These are phyloP conservation scores for Cnidoscolus chayamansa DNA, from an alignment of 441 rosid species.

Conservation along the genomic window DNA sequence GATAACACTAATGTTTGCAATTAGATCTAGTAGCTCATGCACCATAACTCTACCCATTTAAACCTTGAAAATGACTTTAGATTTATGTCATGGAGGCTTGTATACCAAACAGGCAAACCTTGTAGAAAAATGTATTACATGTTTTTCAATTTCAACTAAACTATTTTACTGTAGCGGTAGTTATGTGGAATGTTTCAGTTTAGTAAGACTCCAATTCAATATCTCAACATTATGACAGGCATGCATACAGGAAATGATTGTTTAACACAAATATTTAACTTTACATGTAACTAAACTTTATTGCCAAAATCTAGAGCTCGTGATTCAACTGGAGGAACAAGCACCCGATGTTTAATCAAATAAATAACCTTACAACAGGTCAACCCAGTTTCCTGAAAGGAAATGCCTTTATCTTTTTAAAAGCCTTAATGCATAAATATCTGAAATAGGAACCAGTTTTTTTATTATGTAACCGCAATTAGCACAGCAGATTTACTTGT, in stretches of 20 bases:
- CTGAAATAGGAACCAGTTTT: neutral
- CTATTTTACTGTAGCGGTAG: neutral
- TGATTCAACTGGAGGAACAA: neutral
- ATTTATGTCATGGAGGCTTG: too few relatives aligned
- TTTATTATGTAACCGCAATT: neutral
- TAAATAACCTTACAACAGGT: neutral
- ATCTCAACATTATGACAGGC: neutral
- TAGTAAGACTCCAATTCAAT: neutral
- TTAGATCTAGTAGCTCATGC: too few relatives aligned
- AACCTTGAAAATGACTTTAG: neutral
- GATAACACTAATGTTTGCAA: neutral
- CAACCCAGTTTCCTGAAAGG: neutral
- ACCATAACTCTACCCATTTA: too few relatives aligned
- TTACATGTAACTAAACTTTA: neutral
- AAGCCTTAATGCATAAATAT: neutral
- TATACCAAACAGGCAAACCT: too few relatives aligned
- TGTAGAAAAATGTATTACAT: too few relatives aligned
- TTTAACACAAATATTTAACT: neutral
- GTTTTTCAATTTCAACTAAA: too few relatives aligned
- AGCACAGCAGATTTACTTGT: neutral
- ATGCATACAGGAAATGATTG: neutral
- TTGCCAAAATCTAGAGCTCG: neutral
- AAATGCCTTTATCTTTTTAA: neutral
- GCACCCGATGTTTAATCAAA: neutral
- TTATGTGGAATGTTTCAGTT: neutral